These are phyloP conservation scores for Cordyceps javanica DNA, from an alignment of 2,329 filamentous ascomycete species.

Conservation along the genomic window DNA sequence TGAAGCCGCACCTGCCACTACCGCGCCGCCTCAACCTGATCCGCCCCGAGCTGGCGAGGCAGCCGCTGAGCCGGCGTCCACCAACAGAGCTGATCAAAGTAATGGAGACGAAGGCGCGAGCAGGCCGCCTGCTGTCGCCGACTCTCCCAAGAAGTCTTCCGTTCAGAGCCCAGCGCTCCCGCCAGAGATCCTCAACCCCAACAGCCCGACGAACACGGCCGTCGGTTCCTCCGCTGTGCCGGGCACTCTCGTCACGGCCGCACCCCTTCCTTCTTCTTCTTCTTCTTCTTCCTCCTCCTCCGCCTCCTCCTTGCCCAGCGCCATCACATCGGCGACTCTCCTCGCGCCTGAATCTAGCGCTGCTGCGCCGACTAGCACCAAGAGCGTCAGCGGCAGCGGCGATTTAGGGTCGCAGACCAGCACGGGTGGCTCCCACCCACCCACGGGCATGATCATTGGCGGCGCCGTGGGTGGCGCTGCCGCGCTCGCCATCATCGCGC, in stretches of 20 bases:
- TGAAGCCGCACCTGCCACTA: background rate
- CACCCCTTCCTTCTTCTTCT: background rate
- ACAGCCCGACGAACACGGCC: background rate
- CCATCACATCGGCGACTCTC: background rate
- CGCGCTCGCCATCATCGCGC: conserved; percentile 34
- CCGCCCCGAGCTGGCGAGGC: background rate
- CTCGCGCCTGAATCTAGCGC: background rate
- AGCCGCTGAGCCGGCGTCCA: background rate
- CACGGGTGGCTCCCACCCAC: conserved; percentile 8
- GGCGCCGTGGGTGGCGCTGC: conserved; percentile 45
- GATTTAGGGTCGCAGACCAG: background rate
- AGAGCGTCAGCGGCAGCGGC: background rate
- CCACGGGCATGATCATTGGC: conserved; percentile 38
- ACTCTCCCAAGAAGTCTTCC: background rate
- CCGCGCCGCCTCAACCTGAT: background rate
- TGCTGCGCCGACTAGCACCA: background rate
- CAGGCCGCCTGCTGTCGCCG: background rate
- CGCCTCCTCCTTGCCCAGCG: background rate
- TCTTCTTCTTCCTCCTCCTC: no score
- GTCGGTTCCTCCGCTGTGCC: background rate
- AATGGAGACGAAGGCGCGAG: background rate
- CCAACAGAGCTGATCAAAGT: background rate
- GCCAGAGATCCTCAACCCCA: background rate
- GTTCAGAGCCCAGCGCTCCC: background rate
- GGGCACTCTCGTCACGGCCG: background rate